Percentiles rank a stretch among this genome's conserved stretches.
Conservation (phyloP, 2,329 filamentous ascomycete species). For the Ambrosiella xylebori region DNA sequence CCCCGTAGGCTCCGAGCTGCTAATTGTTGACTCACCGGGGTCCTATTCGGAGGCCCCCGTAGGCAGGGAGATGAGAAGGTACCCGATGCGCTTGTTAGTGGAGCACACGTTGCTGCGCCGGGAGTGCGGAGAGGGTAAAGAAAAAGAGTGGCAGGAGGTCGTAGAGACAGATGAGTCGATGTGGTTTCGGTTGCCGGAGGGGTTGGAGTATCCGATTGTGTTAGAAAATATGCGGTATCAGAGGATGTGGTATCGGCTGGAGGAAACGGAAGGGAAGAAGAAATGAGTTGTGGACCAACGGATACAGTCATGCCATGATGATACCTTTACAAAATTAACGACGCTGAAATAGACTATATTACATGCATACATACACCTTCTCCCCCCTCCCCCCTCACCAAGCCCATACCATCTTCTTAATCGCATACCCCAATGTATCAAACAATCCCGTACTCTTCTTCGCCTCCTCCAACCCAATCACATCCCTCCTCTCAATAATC, state of each 20-base stretch:
- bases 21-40: slow-evolving; percentile 85
- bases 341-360: slow-evolving; percentile 13
- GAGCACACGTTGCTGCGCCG: slow-evolving; percentile 49
- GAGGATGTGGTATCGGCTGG: slow-evolving; percentile 16
- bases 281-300: background rate
- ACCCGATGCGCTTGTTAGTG: slow-evolving; percentile 88
- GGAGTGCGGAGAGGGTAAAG: slow-evolving; percentile 7
- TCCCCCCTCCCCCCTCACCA: slow-evolving; percentile 16
- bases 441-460: slow-evolving; percentile 72
- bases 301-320: background rate
- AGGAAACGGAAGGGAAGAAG: slow-evolving; percentile 2
- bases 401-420: slow-evolving; percentile 89
- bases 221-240: slow-evolving; percentile 95
- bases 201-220: slow-evolving; percentile 61
- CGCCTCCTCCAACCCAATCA: slow-evolving; percentile 72
- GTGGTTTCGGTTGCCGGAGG: slow-evolving; percentile 63
- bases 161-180: slow-evolving; percentile 56
- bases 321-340: background rate
- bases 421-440: slow-evolving; percentile 71
- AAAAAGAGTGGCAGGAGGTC: slow-evolving; percentile 48
- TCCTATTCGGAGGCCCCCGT: slow-evolving; percentile 75
- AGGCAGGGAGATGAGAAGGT: slow-evolving; percentile 44
- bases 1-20: slow-evolving; percentile 44
- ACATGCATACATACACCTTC: slow-evolving; percentile 4
- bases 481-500: slow-evolving; percentile 43